A percentile compares a stretch with the other conserved stretches of the same genome.
Conservation (phyloP, 2,329 filamentous ascomycete genomes). For the Fusarium sp. region DNA sequence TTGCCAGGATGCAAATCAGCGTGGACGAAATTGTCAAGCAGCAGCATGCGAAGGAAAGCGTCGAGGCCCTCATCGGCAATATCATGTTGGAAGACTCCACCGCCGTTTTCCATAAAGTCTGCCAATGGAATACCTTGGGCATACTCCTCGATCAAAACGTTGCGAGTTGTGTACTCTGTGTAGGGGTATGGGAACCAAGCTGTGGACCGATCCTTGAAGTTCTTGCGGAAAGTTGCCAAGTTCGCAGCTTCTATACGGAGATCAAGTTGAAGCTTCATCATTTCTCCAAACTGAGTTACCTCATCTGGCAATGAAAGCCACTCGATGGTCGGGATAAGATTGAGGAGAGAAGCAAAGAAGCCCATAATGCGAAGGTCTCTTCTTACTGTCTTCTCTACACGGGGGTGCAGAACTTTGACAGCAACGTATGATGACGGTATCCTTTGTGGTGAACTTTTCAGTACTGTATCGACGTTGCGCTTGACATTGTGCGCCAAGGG, state of each 20-base stretch:
- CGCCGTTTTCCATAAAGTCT: conserved; percentile 90
- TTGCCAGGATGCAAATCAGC: conserved; percentile 97
- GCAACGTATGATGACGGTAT: conserved; percentile 94
- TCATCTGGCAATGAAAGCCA: conserved; percentile 98
- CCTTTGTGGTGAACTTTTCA: conserved; percentile 86
- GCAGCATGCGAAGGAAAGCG: conserved; percentile 94
- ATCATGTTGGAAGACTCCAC: conserved; percentile 91
- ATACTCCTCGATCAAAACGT: conserved; percentile 94
- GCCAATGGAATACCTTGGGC: conserved; percentile 92
- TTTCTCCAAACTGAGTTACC: conserved; percentile 92
- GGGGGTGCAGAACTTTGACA: conserved; percentile 93
- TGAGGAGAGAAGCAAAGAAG: conserved; percentile 87
- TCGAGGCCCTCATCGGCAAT: conserved; percentile 96
- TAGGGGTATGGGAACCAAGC: conserved; percentile 99
- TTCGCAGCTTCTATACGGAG: conserved; percentile 95
- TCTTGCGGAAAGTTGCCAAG: conserved; percentile 84
- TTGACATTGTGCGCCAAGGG: conserved; percentile 76
- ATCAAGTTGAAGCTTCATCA: conserved; percentile 99
- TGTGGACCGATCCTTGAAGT: conserved; percentile 89
- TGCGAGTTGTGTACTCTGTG: conserved; percentile 88
- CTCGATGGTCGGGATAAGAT: conserved; percentile 91
- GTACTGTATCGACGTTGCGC: conserved; percentile 83
- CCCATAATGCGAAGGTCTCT: conserved; percentile 93
- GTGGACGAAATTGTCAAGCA: conserved; percentile 98
- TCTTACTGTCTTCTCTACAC: conserved; percentile 89